A percentile compares a stretch with the other conserved stretches of the same genome.
Evolutionary conservation across 1,284 basidiomycete genomes (phyloP).

Genomic region (Trichosporon sp.): DNA sequence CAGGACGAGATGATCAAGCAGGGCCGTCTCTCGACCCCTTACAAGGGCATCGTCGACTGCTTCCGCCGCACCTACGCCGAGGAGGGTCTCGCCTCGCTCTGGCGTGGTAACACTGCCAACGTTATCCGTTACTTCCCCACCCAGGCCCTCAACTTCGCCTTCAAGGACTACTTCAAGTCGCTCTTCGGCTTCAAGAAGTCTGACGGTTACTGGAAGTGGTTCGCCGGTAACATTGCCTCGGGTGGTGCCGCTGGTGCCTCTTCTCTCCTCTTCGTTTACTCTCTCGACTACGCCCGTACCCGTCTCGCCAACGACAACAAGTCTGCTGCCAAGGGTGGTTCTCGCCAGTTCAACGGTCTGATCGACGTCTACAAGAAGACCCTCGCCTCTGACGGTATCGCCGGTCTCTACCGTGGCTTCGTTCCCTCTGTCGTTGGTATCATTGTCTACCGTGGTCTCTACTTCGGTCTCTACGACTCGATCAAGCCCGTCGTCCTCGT

Average conservation of each 20-base stretch:
- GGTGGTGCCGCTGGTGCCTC: conserved; percentile 97
- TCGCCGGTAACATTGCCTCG: conserved; percentile 84
- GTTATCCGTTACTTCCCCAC: conserved; percentile 98
- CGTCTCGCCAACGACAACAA: conserved; percentile 94
- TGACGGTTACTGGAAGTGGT: conserved; percentile 86
- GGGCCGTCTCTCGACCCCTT: conserved; percentile 82
- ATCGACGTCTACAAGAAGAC: conserved; percentile 90
- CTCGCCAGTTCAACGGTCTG: conserved; percentile 89
- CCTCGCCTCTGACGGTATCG: conserved; percentile 78
- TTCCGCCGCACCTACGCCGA: conserved; percentile 79
- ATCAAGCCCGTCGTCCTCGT: conserved; percentile 88
- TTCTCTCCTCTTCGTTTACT: conserved; percentile 92
- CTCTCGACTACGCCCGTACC: conserved; percentile 90
- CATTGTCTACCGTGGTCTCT: conserved; percentile 77
- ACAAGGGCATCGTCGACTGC: conserved; percentile 89
- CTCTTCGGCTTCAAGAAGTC: conserved; percentile 85
- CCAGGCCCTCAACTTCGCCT: conserved; percentile 91
- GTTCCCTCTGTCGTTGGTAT: conserved; percentile 91
- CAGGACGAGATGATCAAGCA: conserved; percentile 81
- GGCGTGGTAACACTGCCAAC: conserved; percentile 96
- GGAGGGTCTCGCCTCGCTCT: conserved; percentile 84
- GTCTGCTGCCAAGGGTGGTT: conserved; percentile 78
- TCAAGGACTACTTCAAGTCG: conserved; percentile 97
- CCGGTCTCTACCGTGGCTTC: conserved; percentile 91
- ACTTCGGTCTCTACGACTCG: conserved; percentile 89